Base-by-base conservation (phyloP, 2,329 filamentous ascomycete species). In the Fusarium continuum region DNA sequence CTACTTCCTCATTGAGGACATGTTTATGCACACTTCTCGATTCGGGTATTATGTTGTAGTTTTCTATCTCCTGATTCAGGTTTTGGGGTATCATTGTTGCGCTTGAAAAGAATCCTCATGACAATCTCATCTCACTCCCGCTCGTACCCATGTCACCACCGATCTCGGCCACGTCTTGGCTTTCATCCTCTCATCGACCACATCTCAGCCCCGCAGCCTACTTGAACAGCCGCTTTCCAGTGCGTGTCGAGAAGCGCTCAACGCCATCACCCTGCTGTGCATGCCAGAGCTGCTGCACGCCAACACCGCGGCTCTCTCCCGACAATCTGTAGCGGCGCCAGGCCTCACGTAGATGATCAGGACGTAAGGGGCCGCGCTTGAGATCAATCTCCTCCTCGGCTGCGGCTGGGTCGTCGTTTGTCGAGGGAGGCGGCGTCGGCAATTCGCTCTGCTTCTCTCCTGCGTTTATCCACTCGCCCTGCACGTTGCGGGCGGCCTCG, bases 291-390 rank as follows among this genome's bases (percentile, higher is more conserved):
- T 83, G 79, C 62, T 88, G 79, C 65, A 85, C 82, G 4, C 87
- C 87, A 5, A 87, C 82, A 4, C 85, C 86, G 0, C 87, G 86
- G 28, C 88, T 87, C 69, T 89, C 88, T 5, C 84, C 79, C 20
- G 84, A 79, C 38, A 83, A 74, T 72, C 85, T 89, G 74, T 91
- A 91, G 43, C 90, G 81, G 52, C 90, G 81, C 73, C 90, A 80
- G 6, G 91, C 90, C 74, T 93, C 91, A 17, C 90, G 81, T 39
- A 94, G 75, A 74, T 93, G 91, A 59, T 92, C 91, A 0, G 91
- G 89, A 22, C 88, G 84, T 40, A 94, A 72, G 1, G 91, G 90
- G 0, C 82, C 85, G 31, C 82, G 79, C 50, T 72, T 76, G 17
- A 74, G 60, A 10, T 73, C 67, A 5, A 68, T 52, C 8, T 70